Base-by-base conservation (phyloP, 805 yeast genomes). In the Ogataea ramenticola region DNA sequence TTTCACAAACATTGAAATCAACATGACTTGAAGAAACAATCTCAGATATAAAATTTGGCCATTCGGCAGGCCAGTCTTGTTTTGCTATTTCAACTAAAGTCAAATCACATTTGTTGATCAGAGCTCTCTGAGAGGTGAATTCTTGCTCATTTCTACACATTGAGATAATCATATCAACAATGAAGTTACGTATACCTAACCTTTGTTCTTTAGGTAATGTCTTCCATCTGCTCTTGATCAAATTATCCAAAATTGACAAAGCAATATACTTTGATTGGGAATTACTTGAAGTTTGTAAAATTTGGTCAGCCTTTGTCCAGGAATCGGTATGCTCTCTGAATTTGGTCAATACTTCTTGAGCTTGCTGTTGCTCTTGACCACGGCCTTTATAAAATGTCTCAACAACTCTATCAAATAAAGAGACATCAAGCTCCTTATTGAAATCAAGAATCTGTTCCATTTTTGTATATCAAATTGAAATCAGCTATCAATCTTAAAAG, bases 21-120 rank as follows among this genome's bases (percentile, higher is more conserved):
- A 91, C 79, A 50, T 87, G 78, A 39, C 95, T 82, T 50, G 95
- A 82, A 47, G 75, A 77, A 39, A 91, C 93, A 45, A 93, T 77
- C 62, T 93, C 99, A 16, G 96, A 96, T 41, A 93, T 85, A 57
- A 93, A 93, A 56, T 83, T 86, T 17, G 98, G 98, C 99, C 99
- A 93, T 62, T 90, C 86, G 54, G 82, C 87, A 30, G 99, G 99
- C 99, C 99, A 93, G 62, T 93, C 99, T 67, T 93, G 98, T 59
- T 93, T 93, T 58, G 93, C 77, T 42, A 93, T 82, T 58, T 90
- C 95, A 32, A 93, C 99, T 56, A 93, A 71, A 15, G 98, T 91
- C 58, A 93, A 74, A 66, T 93, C 96, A 55, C 90, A 89, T 64
- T 93, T 93, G 69, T 85, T 87, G 59, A 93, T 87, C 58, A 93